Conservation (phyloP, 2,329 filamentous ascomycete genomes). For the Diaporthe sp. region DNA sequence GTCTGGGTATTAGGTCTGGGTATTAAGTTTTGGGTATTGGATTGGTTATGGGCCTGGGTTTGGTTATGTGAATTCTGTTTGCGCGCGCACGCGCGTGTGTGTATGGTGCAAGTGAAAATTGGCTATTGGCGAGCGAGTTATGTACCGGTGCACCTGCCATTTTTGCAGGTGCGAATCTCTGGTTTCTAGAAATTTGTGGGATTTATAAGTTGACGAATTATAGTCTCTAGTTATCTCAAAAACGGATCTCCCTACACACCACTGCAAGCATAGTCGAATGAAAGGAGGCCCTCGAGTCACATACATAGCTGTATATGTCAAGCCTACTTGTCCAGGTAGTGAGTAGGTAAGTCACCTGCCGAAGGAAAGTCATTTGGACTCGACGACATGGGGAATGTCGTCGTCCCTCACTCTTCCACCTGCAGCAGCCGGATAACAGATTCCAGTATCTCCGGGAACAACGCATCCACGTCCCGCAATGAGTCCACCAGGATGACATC, state of each 20-base stretch:
- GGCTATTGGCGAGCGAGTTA: too few relatives aligned
- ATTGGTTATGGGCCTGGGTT: too few relatives aligned
- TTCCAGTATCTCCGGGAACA: background rate
- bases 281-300: background rate
- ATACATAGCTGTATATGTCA: background rate
- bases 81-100: too few relatives aligned
- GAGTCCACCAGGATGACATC: conserved; percentile 17
- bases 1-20: too few relatives aligned
- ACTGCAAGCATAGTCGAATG: background rate
- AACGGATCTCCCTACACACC: background rate
- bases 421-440: background rate
- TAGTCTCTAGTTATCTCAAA: background rate
- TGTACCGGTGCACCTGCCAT: too few relatives aligned
- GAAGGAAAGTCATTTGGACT: background rate
- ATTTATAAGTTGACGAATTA: background rate
- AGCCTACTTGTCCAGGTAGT: too few relatives aligned
- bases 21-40: too few relatives aligned
- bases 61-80: too few relatives aligned
- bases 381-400: background rate
- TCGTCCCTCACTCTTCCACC: background rate
- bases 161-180: too few relatives aligned
- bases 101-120: too few relatives aligned
- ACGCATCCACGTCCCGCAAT: conserved; percentile 22
- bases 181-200: too few relatives aligned
- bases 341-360: background rate